A percentile compares a stretch with the other conserved stretches of the same genome.
These are phyloP conservation scores for Diaporthe capsici DNA, from an alignment of 2,329 filamentous ascomycete species.

Conservation along the genomic window DNA sequence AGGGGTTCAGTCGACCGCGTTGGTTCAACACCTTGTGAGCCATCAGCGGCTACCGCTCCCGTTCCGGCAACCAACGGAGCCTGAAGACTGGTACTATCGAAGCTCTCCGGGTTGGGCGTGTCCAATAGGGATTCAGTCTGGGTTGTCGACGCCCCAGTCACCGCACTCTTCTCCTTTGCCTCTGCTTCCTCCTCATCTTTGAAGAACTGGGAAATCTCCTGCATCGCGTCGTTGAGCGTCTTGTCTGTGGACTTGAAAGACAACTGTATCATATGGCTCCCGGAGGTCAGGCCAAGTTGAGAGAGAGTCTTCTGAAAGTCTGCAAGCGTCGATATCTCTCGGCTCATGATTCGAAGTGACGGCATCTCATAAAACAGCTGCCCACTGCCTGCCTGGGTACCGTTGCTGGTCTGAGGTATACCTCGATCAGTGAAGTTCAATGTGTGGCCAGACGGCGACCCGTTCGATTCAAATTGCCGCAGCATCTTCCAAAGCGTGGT, in stretches of 20 bases:
- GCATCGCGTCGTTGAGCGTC: constrained; percentile 88
- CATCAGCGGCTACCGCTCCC: constrained; percentile 35
- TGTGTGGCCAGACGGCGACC: constrained; percentile 70
- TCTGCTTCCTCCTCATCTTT: constrained; percentile 59
- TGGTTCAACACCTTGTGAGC: not conserved
- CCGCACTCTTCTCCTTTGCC: constrained; percentile 39
- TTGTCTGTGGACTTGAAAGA: constrained; percentile 82
- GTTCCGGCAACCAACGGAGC: constrained; percentile 26
- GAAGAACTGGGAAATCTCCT: constrained; percentile 84
- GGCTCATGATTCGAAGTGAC: constrained; percentile 85
- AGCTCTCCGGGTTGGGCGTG: constrained; percentile 21
- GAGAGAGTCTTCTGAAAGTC: constrained; percentile 92
- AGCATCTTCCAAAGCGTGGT: constrained; percentile 91
- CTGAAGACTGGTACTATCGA: constrained; percentile 1
- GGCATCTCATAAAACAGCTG: constrained; percentile 91
- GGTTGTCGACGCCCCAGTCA: constrained; percentile 41
- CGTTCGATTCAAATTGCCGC: constrained; percentile 88
- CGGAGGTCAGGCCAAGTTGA: constrained; percentile 88
- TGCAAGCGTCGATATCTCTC: constrained; percentile 81
- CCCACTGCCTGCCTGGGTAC: constrained; percentile 72
- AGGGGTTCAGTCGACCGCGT: no score
- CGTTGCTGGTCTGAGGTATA: constrained; percentile 72
- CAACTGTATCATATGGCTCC: constrained; percentile 83
- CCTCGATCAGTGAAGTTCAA: constrained; percentile 89
- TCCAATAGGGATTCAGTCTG: constrained; percentile 15